Evolutionary conservation across 257 asterid species (phyloP).

Genomic region (Solanum raphanifolium): DNA sequence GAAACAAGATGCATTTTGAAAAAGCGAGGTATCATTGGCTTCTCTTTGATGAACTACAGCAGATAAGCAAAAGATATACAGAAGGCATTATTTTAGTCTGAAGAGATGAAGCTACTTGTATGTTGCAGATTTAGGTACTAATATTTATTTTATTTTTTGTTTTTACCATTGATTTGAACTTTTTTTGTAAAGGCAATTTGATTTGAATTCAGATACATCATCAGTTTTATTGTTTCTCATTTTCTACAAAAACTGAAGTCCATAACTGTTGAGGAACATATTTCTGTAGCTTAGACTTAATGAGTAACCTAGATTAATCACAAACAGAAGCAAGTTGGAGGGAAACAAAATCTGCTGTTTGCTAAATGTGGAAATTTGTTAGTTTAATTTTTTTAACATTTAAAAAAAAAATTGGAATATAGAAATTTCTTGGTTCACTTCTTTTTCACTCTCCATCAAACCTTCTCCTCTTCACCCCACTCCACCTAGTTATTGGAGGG

Average conservation of each 20-base stretch:
- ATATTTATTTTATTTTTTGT: background rate
- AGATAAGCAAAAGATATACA: background rate
- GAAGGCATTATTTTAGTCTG: background rate
- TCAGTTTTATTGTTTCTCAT: background rate
- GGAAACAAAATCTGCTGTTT: background rate
- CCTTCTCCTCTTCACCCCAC: background rate
- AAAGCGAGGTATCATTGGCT: background rate
- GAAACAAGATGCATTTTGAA: background rate
- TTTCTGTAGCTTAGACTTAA: background rate
- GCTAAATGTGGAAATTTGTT: background rate
- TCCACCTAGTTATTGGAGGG: background rate
- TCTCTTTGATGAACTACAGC: background rate
- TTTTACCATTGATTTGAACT: background rate
- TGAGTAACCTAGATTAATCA: background rate
- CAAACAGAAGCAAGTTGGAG: background rate
- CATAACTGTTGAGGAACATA: background rate
- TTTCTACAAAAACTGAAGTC: background rate
- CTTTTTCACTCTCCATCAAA: background rate
- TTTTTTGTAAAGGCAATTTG: background rate
- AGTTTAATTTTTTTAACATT: background rate
- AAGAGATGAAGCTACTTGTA: background rate
- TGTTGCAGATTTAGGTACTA: background rate
- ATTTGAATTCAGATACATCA: background rate
- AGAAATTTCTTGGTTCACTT: background rate
- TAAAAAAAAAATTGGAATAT: background rate